Evolutionary conservation across 2,329 filamentous ascomycete species (phyloP), one percentile per base, ranked within the genome.

Genomic region (Colletotrichum salicis): DNA sequence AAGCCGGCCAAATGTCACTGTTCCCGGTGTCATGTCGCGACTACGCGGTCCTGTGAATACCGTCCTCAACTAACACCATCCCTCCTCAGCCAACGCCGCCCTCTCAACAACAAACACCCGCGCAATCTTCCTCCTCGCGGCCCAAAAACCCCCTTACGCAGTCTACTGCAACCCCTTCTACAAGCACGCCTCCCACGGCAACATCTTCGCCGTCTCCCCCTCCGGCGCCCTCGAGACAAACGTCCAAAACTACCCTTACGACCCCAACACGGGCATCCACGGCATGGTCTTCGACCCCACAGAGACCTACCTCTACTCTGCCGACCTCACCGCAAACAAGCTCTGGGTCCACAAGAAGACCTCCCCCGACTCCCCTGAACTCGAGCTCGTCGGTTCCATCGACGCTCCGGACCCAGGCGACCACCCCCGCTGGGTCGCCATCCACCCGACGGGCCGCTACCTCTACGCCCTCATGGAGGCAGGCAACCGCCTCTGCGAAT

Each of bases 111-210:
- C 93, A 71, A 95, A 95, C 82, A 97, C 94, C 5, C 91, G 94
- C 73, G 94, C 94, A 77, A 97, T 97, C 82, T 97, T 97, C 85
- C 88, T 96, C 70, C 90, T 97, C 62, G 92, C 94, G 35, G 93
- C 94, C 27, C 88, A 91, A 76, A 89, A 94, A 77, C 87, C 94
- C 1, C 94, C 94, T 0, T 94, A 94, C 81, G 90, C 89, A 76
- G 93, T 97, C 73, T 97, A 97, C 83, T 93, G 93, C 81, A 96
- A 96, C 81, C 94, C 94, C 10, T 97, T 97, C 82, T 97, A 97
- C 86, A 90, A 94, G 73, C 88, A 95, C 79, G 94, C 94, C 48
- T 93, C 94, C 74, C 92, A 90, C 79, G 93, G 94, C 72, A 94
- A 95, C 78, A 89, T 97, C 79, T 94, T 94, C 83, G 86, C 88